Evolutionary conservation across 331 rosid genomes (phyloP).

Genomic region (Erythrophleum ivorense): DNA sequence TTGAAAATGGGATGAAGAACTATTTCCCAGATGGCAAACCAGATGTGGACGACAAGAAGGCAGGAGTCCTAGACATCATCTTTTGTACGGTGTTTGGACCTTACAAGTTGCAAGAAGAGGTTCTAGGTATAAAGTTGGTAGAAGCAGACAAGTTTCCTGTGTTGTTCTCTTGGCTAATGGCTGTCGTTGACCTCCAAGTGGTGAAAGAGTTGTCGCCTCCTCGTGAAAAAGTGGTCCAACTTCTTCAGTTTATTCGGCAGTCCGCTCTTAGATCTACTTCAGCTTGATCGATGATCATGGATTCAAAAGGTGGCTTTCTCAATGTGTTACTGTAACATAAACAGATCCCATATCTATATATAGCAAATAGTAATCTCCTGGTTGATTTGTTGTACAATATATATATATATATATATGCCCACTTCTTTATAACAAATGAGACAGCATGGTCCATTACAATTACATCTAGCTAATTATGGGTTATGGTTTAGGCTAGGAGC

Average conservation of each 20-base stretch:
- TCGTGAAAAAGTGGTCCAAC: conserved; percentile 29
- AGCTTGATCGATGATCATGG: conserved; percentile 13
- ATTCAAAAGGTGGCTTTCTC: not conserved
- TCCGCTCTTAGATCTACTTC: conserved; percentile 35
- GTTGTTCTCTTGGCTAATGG: conserved; percentile 39
- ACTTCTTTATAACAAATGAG: too few relatives aligned
- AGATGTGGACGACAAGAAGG: conserved; percentile 6
- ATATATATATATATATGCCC: too few relatives aligned
- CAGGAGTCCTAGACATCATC: conserved; percentile 39
- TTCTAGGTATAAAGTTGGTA: conserved; percentile 35
- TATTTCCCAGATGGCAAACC: conserved; percentile 25
- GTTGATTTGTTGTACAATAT: too few relatives aligned
- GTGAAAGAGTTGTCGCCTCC: conserved; percentile 43
- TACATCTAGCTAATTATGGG: too few relatives aligned
- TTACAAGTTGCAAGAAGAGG: conserved; percentile 35
- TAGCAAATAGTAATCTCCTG: too few relatives aligned
- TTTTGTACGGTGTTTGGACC: not conserved
- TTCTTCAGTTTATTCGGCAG: conserved; percentile 35
- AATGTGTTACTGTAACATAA: too few relatives aligned
- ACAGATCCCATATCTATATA: too few relatives aligned
- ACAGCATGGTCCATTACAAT: too few relatives aligned
- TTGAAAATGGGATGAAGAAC: conserved; percentile 40
- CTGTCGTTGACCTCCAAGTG: conserved; percentile 10
- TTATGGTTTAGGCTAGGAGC: too few relatives aligned
- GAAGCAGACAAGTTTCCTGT: conserved; percentile 37